A percentile compares a stretch with the other conserved stretches of the same genome.
Evolutionary conservation across 352 stramenopile species (phyloP).

Genomic region (Phytopythium ostracodes): DNA sequence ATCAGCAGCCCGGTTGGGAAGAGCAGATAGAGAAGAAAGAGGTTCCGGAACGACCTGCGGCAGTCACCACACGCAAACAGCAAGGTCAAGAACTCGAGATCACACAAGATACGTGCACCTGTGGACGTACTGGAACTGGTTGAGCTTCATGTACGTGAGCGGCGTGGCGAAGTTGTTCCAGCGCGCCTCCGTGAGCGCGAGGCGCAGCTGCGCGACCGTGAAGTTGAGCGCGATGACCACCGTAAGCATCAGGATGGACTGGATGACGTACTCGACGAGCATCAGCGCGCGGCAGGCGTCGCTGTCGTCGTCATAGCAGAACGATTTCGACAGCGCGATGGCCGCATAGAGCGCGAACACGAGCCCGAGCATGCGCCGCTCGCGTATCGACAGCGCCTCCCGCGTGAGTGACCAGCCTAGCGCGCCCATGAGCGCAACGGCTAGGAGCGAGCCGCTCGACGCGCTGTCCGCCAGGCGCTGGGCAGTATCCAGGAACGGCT

Average conservation of each 20-base stretch:
- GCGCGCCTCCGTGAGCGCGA: constrained; percentile 37
- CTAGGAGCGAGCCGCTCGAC: constrained; percentile 31
- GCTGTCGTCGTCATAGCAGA: constrained; percentile 30
- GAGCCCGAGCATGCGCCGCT: constrained; percentile 29
- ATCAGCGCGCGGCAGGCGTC: constrained; percentile 55
- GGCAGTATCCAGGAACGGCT: constrained; percentile 23
- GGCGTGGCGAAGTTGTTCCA: constrained; percentile 60
- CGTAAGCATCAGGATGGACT: constrained; percentile 59
- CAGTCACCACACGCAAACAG: background rate
- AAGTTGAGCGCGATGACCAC: constrained; percentile 71
- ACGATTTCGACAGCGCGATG: constrained; percentile 38
- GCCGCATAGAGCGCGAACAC: constrained; percentile 37
- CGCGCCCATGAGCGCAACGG: constrained; percentile 42
- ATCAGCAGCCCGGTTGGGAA: constrained; percentile 54
- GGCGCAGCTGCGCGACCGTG: constrained; percentile 48
- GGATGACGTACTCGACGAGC: constrained; percentile 61
- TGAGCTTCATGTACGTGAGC: constrained; percentile 66
- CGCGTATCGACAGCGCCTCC: constrained; percentile 31
- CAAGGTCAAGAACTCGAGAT: background rate
- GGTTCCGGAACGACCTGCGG: constrained; percentile 46
- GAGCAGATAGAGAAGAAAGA: constrained; percentile 53
- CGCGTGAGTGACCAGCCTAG: constrained; percentile 65
- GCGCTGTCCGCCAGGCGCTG: constrained; percentile 37
- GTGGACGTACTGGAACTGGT: constrained; percentile 51
- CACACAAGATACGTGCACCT: background rate